Base-by-base conservation (phyloP, 306 rosid genomes). In the Cucurbita moschata region DNA sequence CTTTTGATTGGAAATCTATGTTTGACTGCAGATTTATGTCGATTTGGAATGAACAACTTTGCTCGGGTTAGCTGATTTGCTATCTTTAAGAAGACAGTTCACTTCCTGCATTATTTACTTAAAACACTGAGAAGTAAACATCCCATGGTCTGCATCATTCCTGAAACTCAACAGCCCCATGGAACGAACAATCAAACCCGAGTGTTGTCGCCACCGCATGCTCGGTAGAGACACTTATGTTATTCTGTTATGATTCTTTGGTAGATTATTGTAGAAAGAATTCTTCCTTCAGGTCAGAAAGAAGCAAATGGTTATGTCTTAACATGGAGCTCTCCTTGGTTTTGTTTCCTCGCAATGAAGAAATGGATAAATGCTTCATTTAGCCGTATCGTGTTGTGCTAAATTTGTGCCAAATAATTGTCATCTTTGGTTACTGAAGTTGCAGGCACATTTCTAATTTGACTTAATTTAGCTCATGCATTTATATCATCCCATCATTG, bases 1-100 rank as follows among this genome's bases (percentile, higher is more conserved):
- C 35, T 30, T 30, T 30, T 30, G 35, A 30, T 30, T 30, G 35
- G 42, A 73, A 54, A 13, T 73, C 66, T 8, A 38, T 18, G 56
- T 73, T 73, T 42, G 66, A 54, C 71, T 82, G 87, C 96, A 93
- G 98, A 93, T 93, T 84, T 88, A 83, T 72, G 97, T 90, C 77
- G 88, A 85, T 84, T 39, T 86, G 84, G 88, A 87, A 55, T 73
- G 66, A 73, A 72, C 21, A 5, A 4, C 76, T 72, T 14, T 2
- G 13, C 76, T 35, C 15, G 10, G 42, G 44, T 42, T 12, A 21
- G 49, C 43, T 49, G 57, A 26, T 15, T 14, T 49, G 58, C 21
- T 23, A 19, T 67, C 21, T 3, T 4, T 4, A 14, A 69, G 23
- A 21, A 21, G 59, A 47, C n/a, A 13, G 13, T 68, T 46, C 42